Base-by-base conservation (phyloP, 768 basidiomycete genomes). In the Sarcodon aspratus region DNA sequence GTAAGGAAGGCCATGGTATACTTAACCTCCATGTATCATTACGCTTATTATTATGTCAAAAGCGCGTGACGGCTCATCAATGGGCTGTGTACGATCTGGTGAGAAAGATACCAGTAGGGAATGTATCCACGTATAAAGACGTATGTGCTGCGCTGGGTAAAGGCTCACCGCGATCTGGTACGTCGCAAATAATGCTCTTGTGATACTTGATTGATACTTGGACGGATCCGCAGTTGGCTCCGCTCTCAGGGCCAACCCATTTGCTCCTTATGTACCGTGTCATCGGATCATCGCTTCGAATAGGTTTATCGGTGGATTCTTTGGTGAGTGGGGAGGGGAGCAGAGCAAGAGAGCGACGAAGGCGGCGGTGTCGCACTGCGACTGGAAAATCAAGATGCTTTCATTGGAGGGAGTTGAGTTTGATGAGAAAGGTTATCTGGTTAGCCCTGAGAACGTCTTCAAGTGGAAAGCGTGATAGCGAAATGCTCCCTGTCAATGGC, bases 61-160 rank as follows among this genome's bases (percentile, higher is more conserved):
- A 80, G 79, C 63, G 59, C 46, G 45, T 80, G 32, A 75, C 77
- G 21, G 54, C 64, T 2, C 70, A 79, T 57, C 76, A 75, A 52
- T 82, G 79, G 79, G 72, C 67, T 9, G 76, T 80, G 0, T 82
- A 81, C 47, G 79, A 82, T 55, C 72, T 72, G 50, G 57, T 68
- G 5, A 55, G 62, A 36, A 70, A 63, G 1, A 75, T 80, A 21
- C 79, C 78, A 0, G 53, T 45, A 1, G 78, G 79, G 1, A 72
- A 66, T 37, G 74, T 82, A 1, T 69, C 70, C 17, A 81, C 78
- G 1, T 81, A 81, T 54, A 79, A 78, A 51, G 67, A 71, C 21
- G 27, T 42, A 15, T 13, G 40, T 27, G 13, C 9, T 13, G 40
- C 40, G 15, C 40, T 42, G 17, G 40, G 40, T 13, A 27, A n/a